phyloP scores from a whole-genome alignment of 1,284 basidiomycete genomes.

The Moesziomyces antarcticus region DNA sequence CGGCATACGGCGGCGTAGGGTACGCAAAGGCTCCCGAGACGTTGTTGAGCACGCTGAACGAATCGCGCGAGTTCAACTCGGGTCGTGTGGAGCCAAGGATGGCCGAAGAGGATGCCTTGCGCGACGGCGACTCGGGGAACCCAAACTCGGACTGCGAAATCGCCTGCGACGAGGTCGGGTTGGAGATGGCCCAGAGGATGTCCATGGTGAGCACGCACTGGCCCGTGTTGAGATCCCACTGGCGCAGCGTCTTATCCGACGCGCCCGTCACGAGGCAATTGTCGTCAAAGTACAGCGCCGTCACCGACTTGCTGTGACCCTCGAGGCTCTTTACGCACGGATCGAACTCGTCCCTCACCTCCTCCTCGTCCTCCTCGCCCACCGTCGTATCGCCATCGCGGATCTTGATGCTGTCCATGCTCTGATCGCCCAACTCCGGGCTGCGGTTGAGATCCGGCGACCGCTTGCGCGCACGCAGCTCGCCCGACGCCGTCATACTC shows the following conservation, averaged over 20 bases:
- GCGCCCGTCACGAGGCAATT: conserved; percentile 94
- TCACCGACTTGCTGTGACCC: conserved; percentile 91
- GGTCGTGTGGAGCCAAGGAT: conserved; percentile 42
- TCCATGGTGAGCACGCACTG: conserved; percentile 99
- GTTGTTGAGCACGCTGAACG: conserved; percentile 52
- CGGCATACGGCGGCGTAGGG: conserved; percentile 86
- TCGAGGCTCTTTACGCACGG: conserved; percentile 83
- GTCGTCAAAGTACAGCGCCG: conserved; percentile 93
- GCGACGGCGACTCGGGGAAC: conserved; percentile 70
- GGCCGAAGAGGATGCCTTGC: conserved; percentile 44
- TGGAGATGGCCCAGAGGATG: conserved; percentile 98
- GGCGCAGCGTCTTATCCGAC: conserved; percentile 95
- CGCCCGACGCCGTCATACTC: conserved; percentile 51
- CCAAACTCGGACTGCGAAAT: conserved; percentile 58
- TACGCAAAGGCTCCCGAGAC: conserved; percentile 71
- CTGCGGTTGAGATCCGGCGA: conserved; percentile 28
- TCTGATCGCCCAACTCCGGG: conserved; percentile 22
- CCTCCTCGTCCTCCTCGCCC: conserved; percentile 69
- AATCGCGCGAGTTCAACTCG: conserved; percentile 32
- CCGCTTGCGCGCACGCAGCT: conserved; percentile 28
- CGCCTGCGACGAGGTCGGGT: conserved; percentile 76
- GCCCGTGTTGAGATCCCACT: conserved; percentile 96
- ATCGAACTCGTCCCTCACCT: conserved; percentile 66
- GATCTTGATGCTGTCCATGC: conserved; percentile 41
- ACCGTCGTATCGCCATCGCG: conserved; percentile 31